Evolutionary conservation across 768 basidiomycete species (phyloP), one percentile per base, ranked within the genome.

Genomic region (Asterophora parasitica): DNA sequence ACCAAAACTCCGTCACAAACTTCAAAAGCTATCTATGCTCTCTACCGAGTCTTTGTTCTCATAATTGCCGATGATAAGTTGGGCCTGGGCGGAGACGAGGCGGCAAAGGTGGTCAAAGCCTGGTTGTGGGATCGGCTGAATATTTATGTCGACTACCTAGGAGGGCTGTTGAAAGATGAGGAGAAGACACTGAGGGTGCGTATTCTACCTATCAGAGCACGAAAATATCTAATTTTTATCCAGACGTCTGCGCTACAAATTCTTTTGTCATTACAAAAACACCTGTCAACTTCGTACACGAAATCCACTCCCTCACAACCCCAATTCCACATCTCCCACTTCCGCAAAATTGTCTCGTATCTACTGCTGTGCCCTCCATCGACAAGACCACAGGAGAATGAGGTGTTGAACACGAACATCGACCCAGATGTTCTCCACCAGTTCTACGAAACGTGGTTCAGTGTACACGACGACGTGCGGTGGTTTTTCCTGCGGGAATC

Each of bases 401-500:
- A 49, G 6, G 8, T 67, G 67, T 35, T 44, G 13, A 57, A 63
- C 33, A 61, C 70, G 19, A 62, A 66, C 30, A 65, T 83, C 13
- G 77, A 83, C 46, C 44, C 71, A 4, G 84, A 87, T 48, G 80
- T 90, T 3, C 67, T 82, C 19, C 68, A 79, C 35, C 65, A 74
- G 9, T 90, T 92, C 57, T 68, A 82, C 45, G 75, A 77, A 39
- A 82, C 76, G 11, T 93, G 85, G 83, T 75, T 90, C 56, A 82
- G 80, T 53, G 79, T 86, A 10, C 60, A 88, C 61, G 87, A 91
- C 58, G 92, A 95, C 58, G 70, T 94, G 27, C 79, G 92, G 49
- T 94, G 88, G 88, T 89, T 87, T 69, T 92, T 92, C 70, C 74
- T 95, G 28, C 77, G 85, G 35, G 88, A 92, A 58, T 73, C 86